Evolutionary conservation across 345 rosid species (phyloP).

Genomic region (Passiflora organensis): DNA sequence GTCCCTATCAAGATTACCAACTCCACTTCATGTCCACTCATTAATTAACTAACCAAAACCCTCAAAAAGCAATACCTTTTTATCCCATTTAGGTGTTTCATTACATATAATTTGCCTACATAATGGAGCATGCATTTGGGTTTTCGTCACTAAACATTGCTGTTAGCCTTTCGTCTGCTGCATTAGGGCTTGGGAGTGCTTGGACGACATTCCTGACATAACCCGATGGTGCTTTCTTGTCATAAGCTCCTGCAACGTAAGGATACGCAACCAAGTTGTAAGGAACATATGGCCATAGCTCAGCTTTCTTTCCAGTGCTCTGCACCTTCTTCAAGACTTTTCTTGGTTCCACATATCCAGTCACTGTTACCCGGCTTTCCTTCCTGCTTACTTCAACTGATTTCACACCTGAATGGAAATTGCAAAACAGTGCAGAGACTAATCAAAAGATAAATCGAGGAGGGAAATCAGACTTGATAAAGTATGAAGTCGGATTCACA

Average conservation of each 20-base stretch:
- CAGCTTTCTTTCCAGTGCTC: slow-evolving; percentile 45
- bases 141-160: slow-evolving; percentile 52
- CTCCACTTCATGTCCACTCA: too few relatives aligned
- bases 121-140: slow-evolving; percentile 46
- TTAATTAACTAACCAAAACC: neutral
- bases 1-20: too few relatives aligned
- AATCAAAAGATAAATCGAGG: too few relatives aligned
- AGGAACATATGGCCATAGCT: slow-evolving; percentile 51
- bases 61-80: neutral
- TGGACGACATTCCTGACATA: slow-evolving; percentile 41
- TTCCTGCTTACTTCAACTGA: slow-evolving; percentile 45
- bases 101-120: slow-evolving; percentile 16
- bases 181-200: slow-evolving; percentile 33
- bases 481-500: neutral
- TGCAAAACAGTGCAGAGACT: too few relatives aligned
- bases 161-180: slow-evolving; percentile 22
- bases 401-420: slow-evolving; percentile 38
- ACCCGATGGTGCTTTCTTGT: slow-evolving; percentile 54
- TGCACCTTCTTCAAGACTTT: slow-evolving; percentile 40
- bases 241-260: slow-evolving; percentile 41
- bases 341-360: slow-evolving; percentile 42
- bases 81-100: neutral
- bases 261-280: slow-evolving; percentile 48
- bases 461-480: too few relatives aligned
- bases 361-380: slow-evolving; percentile 41